Evolutionary conservation across 164 flowering plant genomes (phyloP).

Genomic region (Echeveria elegans): DNA sequence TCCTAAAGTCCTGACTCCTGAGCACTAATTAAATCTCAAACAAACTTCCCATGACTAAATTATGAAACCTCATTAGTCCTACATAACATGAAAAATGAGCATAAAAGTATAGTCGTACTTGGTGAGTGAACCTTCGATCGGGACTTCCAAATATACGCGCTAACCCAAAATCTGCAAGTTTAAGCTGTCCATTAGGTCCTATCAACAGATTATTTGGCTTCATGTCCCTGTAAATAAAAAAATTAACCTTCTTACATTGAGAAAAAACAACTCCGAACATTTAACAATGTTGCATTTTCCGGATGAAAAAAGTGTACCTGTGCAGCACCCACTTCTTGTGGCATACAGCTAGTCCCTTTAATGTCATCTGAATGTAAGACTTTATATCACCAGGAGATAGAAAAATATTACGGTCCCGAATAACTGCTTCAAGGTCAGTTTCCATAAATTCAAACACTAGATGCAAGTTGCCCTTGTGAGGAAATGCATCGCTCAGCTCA

Average conservation of each 20-base stretch:
- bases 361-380: conserved; percentile 87
- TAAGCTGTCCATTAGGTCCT: conserved; percentile 80
- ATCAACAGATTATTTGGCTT: conserved; percentile 93
- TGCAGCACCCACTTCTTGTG: conserved; percentile 97
- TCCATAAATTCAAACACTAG: conserved; percentile 98
- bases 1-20: not conserved
- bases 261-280: conserved; percentile 5
- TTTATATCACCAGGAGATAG: conserved; percentile 90
- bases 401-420: conserved; percentile 81
- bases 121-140: conserved; percentile 81
- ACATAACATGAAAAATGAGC: not conserved
- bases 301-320: conserved; percentile 32
- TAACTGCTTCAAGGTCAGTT: conserved; percentile 93
- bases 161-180: conserved; percentile 94
- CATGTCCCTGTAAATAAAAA: conserved; percentile 71
- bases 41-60: not conserved
- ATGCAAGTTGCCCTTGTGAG: conserved; percentile 91
- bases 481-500: conserved; percentile 88
- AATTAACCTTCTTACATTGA: conserved; percentile 5
- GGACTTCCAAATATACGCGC: conserved; percentile 98
- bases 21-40: not conserved
- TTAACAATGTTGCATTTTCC: not conserved
- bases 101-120: conserved; percentile 31
- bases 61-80: not conserved
- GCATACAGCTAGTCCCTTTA: conserved; percentile 86